These are phyloP conservation scores for Cinchona pubescens DNA, from an alignment of 257 asterid species.

Conservation along the genomic window DNA sequence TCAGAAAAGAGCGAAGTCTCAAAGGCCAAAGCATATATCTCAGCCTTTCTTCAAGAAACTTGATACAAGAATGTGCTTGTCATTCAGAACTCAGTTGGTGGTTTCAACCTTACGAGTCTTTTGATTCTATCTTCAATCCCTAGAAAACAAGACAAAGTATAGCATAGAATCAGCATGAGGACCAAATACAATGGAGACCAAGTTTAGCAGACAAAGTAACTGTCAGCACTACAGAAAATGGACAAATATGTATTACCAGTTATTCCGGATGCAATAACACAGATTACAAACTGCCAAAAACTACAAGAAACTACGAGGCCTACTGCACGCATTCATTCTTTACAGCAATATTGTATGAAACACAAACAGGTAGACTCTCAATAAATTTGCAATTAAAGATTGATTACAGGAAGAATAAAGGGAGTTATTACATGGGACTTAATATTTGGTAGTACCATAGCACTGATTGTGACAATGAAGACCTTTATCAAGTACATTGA, in stretches of 20 bases:
- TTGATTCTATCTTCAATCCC: slow-evolving; percentile 51
- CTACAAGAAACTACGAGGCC: not conserved
- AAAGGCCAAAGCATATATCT: not conserved
- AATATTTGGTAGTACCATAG: not conserved
- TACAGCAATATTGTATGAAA: not conserved
- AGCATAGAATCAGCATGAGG: not conserved
- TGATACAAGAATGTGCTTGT: not conserved
- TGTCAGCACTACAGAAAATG: too few species aligned
- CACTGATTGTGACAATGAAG: not conserved
- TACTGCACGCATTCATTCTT: slow-evolving; percentile 2
- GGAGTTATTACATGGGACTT: not conserved
- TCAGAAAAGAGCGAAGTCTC: not conserved
- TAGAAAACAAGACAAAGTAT: slow-evolving; percentile 12
- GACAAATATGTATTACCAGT: not conserved
- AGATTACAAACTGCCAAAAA: not conserved
- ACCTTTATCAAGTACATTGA: not conserved
- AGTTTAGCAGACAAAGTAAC: not conserved
- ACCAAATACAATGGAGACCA: not conserved
- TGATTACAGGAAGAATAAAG: too few species aligned
- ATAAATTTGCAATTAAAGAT: too few species aligned
- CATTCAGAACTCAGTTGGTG: slow-evolving; percentile 43
- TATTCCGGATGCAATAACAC: not conserved
- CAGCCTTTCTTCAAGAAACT: not conserved
- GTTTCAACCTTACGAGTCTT: slow-evolving; percentile 42
- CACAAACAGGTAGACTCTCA: not conserved